A percentile compares a stretch with the other conserved stretches of the same genome.
Conservation (phyloP, 306 rosid species). For the Quercus agrifolia region DNA sequence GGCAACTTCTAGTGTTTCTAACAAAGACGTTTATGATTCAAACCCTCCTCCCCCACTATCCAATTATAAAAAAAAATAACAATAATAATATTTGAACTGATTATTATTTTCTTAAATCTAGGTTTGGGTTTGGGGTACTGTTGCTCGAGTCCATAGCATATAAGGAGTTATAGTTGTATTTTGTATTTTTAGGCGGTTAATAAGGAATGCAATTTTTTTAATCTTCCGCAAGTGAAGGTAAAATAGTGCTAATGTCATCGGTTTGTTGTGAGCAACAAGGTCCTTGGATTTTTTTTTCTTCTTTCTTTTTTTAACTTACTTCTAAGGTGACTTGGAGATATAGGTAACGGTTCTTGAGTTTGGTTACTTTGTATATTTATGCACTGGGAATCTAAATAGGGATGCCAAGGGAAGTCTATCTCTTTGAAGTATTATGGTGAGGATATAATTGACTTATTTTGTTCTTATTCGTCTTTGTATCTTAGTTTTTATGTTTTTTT, state of each 20-base stretch:
- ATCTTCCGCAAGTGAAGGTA: neutral
- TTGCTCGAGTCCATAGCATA: neutral
- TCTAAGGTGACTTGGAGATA: neutral
- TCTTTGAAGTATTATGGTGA: neutral
- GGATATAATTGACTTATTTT: neutral
- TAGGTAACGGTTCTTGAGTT: neutral
- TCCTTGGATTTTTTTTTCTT: neutral
- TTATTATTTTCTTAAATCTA: neutral
- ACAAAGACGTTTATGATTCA: no score
- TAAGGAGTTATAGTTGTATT: neutral
- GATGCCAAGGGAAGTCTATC: neutral
- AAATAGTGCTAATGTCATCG: neutral
- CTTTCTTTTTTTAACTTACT: neutral
- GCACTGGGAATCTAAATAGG: neutral
- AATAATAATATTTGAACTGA: neutral
- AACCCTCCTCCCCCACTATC: no score
- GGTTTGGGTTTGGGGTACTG: neutral
- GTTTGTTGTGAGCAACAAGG: neutral
- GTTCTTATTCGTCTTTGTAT: neutral
- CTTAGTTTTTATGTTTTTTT: neutral
- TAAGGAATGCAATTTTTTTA: neutral
- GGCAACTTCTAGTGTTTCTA: no score
- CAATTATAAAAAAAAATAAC: no score
- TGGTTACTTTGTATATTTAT: neutral
- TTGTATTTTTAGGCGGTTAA: neutral